Base-by-base conservation (phyloP, 805 yeast species). In the Peterozyma toletana region DNA sequence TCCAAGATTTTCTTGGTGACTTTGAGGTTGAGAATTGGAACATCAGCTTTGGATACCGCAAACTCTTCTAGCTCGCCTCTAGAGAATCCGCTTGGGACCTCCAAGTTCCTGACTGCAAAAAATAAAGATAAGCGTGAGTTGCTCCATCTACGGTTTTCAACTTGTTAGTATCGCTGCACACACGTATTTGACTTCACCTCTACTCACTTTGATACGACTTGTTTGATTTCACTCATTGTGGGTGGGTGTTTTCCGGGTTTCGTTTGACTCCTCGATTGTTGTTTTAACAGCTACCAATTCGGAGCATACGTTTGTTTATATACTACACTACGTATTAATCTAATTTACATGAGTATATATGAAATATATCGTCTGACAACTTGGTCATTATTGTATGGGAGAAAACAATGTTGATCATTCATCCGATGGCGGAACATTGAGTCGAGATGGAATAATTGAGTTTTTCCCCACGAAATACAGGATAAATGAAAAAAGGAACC, bases 1-100 rank as follows among this genome's bases (percentile, higher is more conserved):
- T 37, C 18, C 39, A 41, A 36, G 18, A 41, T 37, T 30, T 36
- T 37, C 13, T 39, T 39, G 11, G 40, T 41, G 31, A 36, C 33
- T 4, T 41, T 37, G 9, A 41, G 40, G n/a, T 35, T 17, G n/a
- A 21, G 30, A 2, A 41, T 41, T 6, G 44, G 40, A 9, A 37
- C 31, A 7, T 37, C 40, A 4, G 40, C 16, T 21, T 41, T 41
- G 9, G 6, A 10, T n/a, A 30, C n/a, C 9, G 37, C 44, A 7
- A 36, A 37, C 6, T 30, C 18, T 9, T 36, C 30, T 29, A 39
- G 35, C 2, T 39, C 41, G 4, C 14, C 30, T 31, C 39, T 38
- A 3, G 39, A 17, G 6, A 36, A 31, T 29, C 33, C 39, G 3
- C 9, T 43, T 35, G 42, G 42, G 9, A 33, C 15, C 11, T 42